A percentile compares a stretch with the other conserved stretches of the same genome.
These are phyloP conservation scores for Chamaecyparis obtusa DNA, from an alignment of 75 land plant species.

Conservation along the genomic window DNA sequence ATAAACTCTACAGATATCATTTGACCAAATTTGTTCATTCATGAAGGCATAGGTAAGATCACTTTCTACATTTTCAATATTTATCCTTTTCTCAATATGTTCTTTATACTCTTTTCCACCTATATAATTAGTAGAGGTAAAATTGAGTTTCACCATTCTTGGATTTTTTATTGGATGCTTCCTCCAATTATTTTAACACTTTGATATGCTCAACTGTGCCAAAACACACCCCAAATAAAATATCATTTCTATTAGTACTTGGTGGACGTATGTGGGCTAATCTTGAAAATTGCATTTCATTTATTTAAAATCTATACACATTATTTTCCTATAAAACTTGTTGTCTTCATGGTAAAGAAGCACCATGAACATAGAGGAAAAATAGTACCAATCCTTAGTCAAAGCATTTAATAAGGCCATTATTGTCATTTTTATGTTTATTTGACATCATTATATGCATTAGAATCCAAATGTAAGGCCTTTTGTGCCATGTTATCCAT, in stretches of 20 bases:
- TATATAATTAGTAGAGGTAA: not conserved
- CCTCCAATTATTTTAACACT: not conserved
- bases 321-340: no score
- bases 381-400: no score
- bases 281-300: no score
- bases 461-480: no score
- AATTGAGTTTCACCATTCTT: not conserved
- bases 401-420: no score
- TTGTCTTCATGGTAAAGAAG: no score
- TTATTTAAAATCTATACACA: no score
- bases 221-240: not conserved
- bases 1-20: slow-evolving; percentile 71
- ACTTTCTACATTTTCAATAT: not conserved
- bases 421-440: no score
- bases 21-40: slow-evolving; percentile 71
- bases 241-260: not conserved
- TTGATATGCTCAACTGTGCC: not conserved
- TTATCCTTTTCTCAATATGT: not conserved
- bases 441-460: no score
- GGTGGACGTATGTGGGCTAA: not conserved
- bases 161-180: not conserved
- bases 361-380: no score
- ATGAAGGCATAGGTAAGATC: slow-evolving; percentile 79
- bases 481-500: no score
- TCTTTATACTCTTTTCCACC: not conserved